Evolutionary conservation across 306 rosid genomes (phyloP).

Genomic region (Bauhinia variegata): DNA sequence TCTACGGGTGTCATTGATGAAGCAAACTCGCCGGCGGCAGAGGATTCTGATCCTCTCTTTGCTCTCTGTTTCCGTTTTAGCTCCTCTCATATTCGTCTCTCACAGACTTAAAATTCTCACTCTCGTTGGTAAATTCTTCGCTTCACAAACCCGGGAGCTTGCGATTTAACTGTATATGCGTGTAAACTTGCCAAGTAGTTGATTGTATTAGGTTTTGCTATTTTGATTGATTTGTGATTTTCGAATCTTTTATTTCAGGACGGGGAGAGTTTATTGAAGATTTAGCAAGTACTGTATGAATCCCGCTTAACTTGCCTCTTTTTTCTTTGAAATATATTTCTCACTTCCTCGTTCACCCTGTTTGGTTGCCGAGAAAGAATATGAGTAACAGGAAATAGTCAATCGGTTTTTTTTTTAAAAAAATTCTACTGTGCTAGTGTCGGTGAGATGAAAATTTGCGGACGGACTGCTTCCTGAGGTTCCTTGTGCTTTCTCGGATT

Average conservation of each 20-base stretch:
- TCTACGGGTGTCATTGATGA: constrained; percentile 58
- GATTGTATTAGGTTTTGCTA: neutral
- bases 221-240: constrained; percentile 37
- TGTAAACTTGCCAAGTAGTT: neutral
- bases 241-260: constrained; percentile 53
- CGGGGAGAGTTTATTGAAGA: constrained; percentile 68
- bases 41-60: constrained; percentile 90
- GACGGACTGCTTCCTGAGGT: neutral
- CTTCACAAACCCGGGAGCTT: neutral
- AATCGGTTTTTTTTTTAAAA: neutral
- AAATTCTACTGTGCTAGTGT: neutral
- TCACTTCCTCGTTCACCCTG: constrained; percentile 7
- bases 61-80: constrained; percentile 75
- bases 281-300: constrained; percentile 72
- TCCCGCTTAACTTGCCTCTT: constrained; percentile 38
- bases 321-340: neutral
- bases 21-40: constrained; percentile 70
- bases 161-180: neutral
- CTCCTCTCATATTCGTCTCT: constrained; percentile 77
- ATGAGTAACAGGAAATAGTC: constrained; percentile 5
- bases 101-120: constrained; percentile 51
- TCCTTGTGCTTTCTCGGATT: constrained; percentile 23
- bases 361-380: constrained; percentile 35
- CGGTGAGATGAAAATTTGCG: constrained; percentile 21
- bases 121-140: constrained; percentile 49